Base-by-base conservation (phyloP, 805 yeast species). In the Starmerella roubikii region DNA sequence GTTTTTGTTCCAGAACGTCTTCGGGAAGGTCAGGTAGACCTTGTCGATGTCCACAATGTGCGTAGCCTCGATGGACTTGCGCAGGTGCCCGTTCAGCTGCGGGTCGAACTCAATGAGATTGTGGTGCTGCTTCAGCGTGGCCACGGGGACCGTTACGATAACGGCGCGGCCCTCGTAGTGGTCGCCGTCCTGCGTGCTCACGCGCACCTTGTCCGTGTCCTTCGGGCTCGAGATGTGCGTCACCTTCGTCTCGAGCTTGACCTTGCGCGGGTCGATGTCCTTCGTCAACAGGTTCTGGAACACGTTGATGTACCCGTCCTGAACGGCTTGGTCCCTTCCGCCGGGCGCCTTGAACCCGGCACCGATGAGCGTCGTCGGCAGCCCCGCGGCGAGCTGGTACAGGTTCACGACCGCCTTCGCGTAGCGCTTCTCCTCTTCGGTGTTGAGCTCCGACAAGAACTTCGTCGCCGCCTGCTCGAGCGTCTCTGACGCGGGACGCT, bases 21-120 rank as follows among this genome's bases (percentile, higher is more conserved):
- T 41, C 11, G 70, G 71, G 54, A 81, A 81, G 53, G 80, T 88
- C 44, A 80, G 65, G 1, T 78, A 61, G 10, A 80, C 73, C 57
- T 81, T 81, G 0, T 91, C 91, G 34, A 81, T 57, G 2, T 76
- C 67, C 0, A 85, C 82, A 52, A 68, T 38, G 22, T 36, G 34
- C 8, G 42, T 30, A 19, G 36, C 24, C 13, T 39, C 32, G 22
- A 52, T 30, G 4, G 56, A 50, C 23, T 37, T 24, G 9, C 11
- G 24, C 17, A 53, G 13, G 19, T 27, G 19, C 3, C 30, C 34
- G 20, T 43, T 38, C 6, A 56, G 42, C 24, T 30, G 29, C 5
- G 56, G 55, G 16, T 34, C 35, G 38, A 53, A 53, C 41, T 39
- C 35, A 25, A 52, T 41, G 16, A 30, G 20, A 13, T 33, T 35